A percentile compares a stretch with the other conserved stretches of the same genome.
These are phyloP conservation scores for Leucocoprinus sp. DNA, from an alignment of 768 basidiomycete genomes.

Conservation along the genomic window DNA sequence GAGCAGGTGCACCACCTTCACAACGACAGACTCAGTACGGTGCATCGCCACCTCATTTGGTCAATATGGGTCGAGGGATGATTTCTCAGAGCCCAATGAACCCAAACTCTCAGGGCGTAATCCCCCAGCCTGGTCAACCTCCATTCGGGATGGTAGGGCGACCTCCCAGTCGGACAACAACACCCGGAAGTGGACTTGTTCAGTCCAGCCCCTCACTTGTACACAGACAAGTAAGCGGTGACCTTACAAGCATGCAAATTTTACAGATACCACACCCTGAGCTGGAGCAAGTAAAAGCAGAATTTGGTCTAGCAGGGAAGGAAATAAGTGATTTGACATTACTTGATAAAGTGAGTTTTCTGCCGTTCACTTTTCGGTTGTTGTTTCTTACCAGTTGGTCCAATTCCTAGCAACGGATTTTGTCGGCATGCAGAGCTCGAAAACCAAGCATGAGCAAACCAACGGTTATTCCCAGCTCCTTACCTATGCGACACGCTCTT, in stretches of 20 bases:
- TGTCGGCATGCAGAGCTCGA: conserved; percentile 14
- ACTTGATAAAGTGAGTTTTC: conserved; percentile 53
- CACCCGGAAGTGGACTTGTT: conserved; percentile 40
- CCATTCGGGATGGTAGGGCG: conserved; percentile 27
- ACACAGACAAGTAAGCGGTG: conserved; percentile 27
- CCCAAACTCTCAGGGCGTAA: conserved; percentile 22
- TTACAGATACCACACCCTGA: conserved; percentile 25
- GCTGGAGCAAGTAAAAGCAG: conserved; percentile 30
- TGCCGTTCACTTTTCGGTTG: background rate
- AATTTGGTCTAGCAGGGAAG: conserved; percentile 38
- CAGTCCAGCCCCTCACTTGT: conserved; percentile 54
- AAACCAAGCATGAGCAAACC: conserved; percentile 8
- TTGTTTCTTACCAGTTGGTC: background rate
- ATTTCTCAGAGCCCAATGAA: conserved; percentile 37
- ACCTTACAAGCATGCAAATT: conserved; percentile 33
- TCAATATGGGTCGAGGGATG: conserved; percentile 34
- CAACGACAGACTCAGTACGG: conserved; percentile 34
- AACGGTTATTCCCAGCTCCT: conserved; percentile 28
- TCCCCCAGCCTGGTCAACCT: conserved; percentile 19
- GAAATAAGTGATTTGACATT: conserved; percentile 32
- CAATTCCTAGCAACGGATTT: conserved; percentile 27
- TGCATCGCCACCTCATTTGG: conserved; percentile 45
- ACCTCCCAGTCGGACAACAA: conserved; percentile 54
- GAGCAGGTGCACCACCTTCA: conserved; percentile 19
- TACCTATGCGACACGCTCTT: conserved; percentile 24